phyloP scores from a whole-genome alignment of 1,139 yeast genomes.

The Blastobotrys indianensis region DNA sequence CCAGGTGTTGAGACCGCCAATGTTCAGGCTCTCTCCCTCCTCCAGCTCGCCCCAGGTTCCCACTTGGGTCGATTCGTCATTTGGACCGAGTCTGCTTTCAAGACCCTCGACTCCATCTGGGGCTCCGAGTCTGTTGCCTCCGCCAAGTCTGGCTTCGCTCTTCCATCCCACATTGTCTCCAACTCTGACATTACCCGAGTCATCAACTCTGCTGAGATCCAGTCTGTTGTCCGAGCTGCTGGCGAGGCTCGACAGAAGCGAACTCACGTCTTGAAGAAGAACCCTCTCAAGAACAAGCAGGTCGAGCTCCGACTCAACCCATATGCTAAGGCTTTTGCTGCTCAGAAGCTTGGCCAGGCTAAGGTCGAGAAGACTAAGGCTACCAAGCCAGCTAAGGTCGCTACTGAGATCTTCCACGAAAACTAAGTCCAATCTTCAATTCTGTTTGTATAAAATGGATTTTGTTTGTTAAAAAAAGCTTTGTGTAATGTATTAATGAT shows the following conservation, averaged over 20 bases:
- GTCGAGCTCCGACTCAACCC: conserved; percentile 98
- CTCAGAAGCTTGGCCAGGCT: conserved; percentile 82
- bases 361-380: conserved; percentile 57
- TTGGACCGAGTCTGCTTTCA: conserved; percentile 99
- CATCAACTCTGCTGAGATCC: conserved; percentile 99
- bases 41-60: conserved; percentile 99
- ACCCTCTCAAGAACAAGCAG: conserved; percentile 99
- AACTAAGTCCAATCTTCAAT: conserved; percentile 13
- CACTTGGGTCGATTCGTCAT: conserved; percentile 99
- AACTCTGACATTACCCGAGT: conserved; percentile 95
- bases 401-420: conserved; percentile 21
- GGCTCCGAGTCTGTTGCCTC: conserved; percentile 86
- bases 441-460: background rate
- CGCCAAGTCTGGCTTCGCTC: conserved; percentile 81
- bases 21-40: conserved; percentile 89
- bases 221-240: conserved; percentile 95
- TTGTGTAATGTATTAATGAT: conserved; percentile 1
- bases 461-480: background rate
- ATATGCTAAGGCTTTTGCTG: conserved; percentile 95
- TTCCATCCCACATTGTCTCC: conserved; percentile 91
- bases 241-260: conserved; percentile 93
- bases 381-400: conserved; percentile 28
- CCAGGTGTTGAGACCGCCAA: conserved; percentile 99
- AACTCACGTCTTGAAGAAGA: conserved; percentile 95
- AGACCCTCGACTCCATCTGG: conserved; percentile 95